Conservation (phyloP, 2,329 filamentous ascomycete species). For the Penicillium rolfsii region DNA sequence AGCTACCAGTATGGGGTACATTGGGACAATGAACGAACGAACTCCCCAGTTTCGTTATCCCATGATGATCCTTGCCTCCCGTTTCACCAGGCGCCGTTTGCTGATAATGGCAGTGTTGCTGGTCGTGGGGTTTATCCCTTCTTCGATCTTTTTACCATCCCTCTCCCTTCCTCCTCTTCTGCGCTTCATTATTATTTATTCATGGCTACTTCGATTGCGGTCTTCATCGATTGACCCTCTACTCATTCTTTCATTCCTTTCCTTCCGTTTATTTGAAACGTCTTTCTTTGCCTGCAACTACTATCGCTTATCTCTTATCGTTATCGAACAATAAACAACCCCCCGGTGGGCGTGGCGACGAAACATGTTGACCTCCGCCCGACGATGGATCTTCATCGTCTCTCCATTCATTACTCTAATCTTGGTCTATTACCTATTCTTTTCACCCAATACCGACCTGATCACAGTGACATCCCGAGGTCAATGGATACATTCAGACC, state of each 20-base stretch:
- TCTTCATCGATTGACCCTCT: background rate
- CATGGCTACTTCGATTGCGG: constrained; percentile 8
- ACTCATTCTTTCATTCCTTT: constrained; percentile 10
- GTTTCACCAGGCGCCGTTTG: constrained; percentile 16
- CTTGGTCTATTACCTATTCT: constrained; percentile 25
- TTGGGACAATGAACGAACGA: background rate
- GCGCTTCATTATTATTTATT: background rate
- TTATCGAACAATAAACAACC: background rate
- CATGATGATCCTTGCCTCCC: constrained; percentile 14
- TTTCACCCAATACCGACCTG: constrained; percentile 13
- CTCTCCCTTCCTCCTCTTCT: background rate
- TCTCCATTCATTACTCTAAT: constrained; percentile 28
- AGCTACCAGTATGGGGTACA: constrained; percentile 8
- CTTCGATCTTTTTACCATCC: constrained; percentile 1
- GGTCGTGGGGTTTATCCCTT: background rate
- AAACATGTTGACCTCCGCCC: constrained; percentile 28
- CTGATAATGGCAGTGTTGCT: background rate
- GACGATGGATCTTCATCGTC: constrained; percentile 31
- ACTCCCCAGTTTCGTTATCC: background rate
- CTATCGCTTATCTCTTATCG: constrained; percentile 1
- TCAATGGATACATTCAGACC: constrained; percentile 12
- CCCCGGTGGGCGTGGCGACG: background rate
- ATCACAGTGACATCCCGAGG: constrained; percentile 7
- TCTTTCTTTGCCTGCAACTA: constrained; percentile 2
- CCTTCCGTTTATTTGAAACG: constrained; percentile 1